Evolutionary conservation across 371 early-diverging fungal species (phyloP).

Genomic region (Mortierella sp.): DNA sequence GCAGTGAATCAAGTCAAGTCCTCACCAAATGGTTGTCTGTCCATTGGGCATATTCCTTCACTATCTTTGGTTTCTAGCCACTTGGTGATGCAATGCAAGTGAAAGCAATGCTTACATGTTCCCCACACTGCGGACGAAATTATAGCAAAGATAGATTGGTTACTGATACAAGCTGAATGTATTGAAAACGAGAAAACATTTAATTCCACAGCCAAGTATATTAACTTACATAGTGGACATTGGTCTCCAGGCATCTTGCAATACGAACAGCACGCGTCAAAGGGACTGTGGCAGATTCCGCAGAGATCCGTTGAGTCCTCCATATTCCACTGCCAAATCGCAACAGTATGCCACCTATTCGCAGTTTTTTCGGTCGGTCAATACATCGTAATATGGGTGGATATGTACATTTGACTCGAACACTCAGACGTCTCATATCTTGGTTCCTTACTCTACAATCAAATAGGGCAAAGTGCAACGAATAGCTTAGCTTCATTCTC

Average conservation of each 20-base stretch:
- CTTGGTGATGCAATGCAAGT: conserved; percentile 51
- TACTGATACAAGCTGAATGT: neutral
- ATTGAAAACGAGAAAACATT: neutral
- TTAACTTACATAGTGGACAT: conserved; percentile 43
- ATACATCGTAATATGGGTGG: too few species aligned
- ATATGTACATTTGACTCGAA: too few species aligned
- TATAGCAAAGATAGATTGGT: neutral
- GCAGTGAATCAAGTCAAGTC: neutral
- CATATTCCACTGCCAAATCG: conserved; percentile 52
- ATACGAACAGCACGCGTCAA: conserved; percentile 46
- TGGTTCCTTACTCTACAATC: conserved; percentile 17
- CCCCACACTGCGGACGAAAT: conserved; percentile 33
- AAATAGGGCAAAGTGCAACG: neutral
- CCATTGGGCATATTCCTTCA: conserved; percentile 51
- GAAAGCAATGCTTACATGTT: conserved; percentile 47
- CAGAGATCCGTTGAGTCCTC: conserved; percentile 51
- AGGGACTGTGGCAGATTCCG: conserved; percentile 51
- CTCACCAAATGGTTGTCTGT: conserved; percentile 51
- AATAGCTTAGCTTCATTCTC: neutral
- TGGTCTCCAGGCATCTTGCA: conserved; percentile 53
- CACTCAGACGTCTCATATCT: neutral
- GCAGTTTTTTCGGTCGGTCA: neutral
- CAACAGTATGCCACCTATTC: conserved; percentile 48
- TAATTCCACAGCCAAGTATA: too few species aligned
- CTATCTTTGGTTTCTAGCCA: conserved; percentile 50